Base-by-base conservation (phyloP, 73 alveolate genomes). In the Paramecium sexaurelia region DNA sequence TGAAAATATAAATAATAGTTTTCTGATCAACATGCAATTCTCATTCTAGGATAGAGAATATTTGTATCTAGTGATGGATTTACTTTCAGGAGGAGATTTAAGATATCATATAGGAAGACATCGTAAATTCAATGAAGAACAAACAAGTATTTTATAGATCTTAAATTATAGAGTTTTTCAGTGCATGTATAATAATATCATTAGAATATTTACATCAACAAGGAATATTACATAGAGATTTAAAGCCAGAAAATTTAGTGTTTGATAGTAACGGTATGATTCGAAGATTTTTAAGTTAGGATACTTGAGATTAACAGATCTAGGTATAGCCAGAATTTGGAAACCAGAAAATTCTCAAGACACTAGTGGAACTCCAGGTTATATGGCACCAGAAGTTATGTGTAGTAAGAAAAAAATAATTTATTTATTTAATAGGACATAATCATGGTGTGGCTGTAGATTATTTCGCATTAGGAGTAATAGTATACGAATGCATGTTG, bases 281-380 rank as follows among this genome's bases (percentile, higher is more conserved):
- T 17, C 3, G 22, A 7, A 41, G n/a, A 32, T 73, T 73, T 17
- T 73, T 41, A 91, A 88, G 56, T 86, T 85, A 41, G 99, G 99
- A 9, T 96, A 97, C 86, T 94, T 95, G 5, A 85, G 98, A 85
- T 93, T 98, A 9, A 97, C 99, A 6, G 99, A 98, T 92, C 85
- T 98, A 82, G 99, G 99, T 7, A 97, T 98, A 39, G 99, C 99
- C 0, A 89, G 98, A 75, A 89, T 93, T 9, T 92, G 94, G 95
- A 91, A 94, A 27, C 96, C 95, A 26, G 97, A 97, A 55, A 98
- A 98, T 85, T 92, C 98, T 15, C 83, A 95, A 88, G 99, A 98
- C 83, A 98, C 99, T 26, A 94, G 98, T 51, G 99, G 99, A 8
- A 98, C 99, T 32, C 99, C 99, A 0, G 99, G 99, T 7, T 98